phyloP scores from a whole-genome alignment of 169 alveolate genomes.

The Perkinsus olseni region DNA sequence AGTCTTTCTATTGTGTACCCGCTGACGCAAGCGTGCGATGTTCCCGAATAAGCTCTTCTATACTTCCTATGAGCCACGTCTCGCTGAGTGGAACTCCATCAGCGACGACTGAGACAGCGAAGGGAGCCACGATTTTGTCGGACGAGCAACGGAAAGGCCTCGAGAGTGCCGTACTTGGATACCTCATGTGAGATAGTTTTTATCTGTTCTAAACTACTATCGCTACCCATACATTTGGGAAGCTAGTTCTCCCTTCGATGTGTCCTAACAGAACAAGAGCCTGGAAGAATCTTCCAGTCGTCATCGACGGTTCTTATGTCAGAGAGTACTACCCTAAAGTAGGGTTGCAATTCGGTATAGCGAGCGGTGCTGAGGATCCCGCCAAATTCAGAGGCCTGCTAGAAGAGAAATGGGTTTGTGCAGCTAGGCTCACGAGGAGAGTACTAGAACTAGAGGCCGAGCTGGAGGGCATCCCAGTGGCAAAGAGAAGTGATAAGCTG shows the following conservation, averaged over 20 bases:
- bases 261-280: no score
- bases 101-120: background rate
- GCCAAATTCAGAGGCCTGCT: background rate
- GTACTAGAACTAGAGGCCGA: background rate
- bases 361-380: background rate
- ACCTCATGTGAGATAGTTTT: background rate
- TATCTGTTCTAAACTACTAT: no score
- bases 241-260: no score
- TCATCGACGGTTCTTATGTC: background rate
- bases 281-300: no score
- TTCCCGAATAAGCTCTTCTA: no score
- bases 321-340: background rate
- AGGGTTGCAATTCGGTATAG: background rate
- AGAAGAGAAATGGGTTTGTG: background rate
- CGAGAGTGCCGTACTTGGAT: background rate
- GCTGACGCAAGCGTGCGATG: no score
- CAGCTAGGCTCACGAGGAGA: background rate
- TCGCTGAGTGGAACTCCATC: background rate
- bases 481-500: background rate
- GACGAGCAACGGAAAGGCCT: background rate
- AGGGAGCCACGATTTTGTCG: background rate
- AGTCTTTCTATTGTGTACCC: no score
- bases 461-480: background rate
- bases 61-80: background rate
- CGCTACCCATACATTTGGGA: no score